Evolutionary conservation across 2,329 filamentous ascomycete genomes (phyloP).

Genomic region (Gnomoniopsis sp.): DNA sequence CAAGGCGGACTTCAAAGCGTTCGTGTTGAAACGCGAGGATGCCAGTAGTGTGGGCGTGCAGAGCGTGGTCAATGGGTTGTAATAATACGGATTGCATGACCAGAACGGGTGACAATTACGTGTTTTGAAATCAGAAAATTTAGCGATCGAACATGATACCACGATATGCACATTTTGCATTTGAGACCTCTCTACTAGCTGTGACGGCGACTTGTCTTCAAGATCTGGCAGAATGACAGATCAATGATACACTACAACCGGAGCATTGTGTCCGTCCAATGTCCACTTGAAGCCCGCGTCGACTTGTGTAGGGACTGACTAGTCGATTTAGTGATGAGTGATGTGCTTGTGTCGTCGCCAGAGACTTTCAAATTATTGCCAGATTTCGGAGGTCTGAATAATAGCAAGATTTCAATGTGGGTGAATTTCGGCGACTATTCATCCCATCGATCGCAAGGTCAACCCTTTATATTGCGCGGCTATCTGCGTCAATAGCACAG

Average conservation of each 20-base stretch:
- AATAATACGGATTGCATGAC: conserved; percentile 4
- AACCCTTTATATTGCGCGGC: not conserved
- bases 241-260: not conserved
- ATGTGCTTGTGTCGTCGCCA: not conserved
- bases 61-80: conserved; percentile 69
- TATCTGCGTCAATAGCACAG: not conserved
- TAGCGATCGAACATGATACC: conserved; percentile 19
- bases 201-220: not conserved
- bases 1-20: conserved; percentile 74
- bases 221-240: not conserved
- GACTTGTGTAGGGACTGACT: not conserved
- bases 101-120: not conserved
- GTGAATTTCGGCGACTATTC: not conserved
- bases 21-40: conserved; percentile 83
- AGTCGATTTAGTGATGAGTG: not conserved
- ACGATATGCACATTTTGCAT: not conserved
- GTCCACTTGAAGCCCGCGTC: not conserved
- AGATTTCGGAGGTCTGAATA: not conserved
- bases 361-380: not conserved
- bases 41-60: conserved; percentile 77
- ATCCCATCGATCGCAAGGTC: not conserved
- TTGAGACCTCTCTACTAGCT: not conserved
- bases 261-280: not conserved
- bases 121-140: not conserved
- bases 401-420: not conserved